These are phyloP conservation scores for Rhododendron griersonianum DNA, from an alignment of 148 eudicot species.

Conservation along the genomic window DNA sequence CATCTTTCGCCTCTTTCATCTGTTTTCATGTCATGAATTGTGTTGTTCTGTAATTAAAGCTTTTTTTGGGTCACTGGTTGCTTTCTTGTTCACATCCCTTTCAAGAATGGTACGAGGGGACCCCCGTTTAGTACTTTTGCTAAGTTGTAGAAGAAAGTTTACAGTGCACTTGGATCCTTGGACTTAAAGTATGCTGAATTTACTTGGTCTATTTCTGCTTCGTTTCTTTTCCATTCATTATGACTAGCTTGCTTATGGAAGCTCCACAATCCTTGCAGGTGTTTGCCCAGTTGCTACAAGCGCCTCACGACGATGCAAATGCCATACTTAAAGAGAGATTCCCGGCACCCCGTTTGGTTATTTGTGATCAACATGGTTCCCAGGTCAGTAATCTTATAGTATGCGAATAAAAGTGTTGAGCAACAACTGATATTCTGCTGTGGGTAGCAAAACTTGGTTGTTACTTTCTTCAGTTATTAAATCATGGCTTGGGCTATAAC, in stretches of 20 bases:
- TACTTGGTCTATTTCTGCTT: not conserved
- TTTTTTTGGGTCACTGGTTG: not conserved
- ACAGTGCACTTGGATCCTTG: not conserved
- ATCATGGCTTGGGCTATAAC: not conserved
- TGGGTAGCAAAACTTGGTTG: not conserved
- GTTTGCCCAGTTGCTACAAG: constrained; percentile 79
- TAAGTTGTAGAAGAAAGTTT: not conserved
- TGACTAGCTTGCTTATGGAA: constrained; percentile 6
- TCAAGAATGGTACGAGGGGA: not conserved
- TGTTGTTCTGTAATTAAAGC: not conserved
- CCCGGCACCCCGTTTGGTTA: constrained; percentile 90
- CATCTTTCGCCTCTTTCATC: not conserved
- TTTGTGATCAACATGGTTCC: constrained; percentile 96
- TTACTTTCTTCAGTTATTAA: not conserved
- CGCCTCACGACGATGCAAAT: constrained; percentile 75
- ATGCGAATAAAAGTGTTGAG: not conserved
- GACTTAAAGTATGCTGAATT: not conserved
- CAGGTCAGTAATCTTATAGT: constrained; percentile 46
- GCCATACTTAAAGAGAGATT: constrained; percentile 71
- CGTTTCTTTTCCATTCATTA: not conserved
- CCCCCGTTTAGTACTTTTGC: not conserved
- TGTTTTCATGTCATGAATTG: not conserved
- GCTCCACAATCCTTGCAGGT: constrained; percentile 37
- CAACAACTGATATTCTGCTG: not conserved
- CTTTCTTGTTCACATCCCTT: not conserved